Conservation (phyloP, 139 green algal genomes). For the Auxenochlorella pyrenoidosa region DNA sequence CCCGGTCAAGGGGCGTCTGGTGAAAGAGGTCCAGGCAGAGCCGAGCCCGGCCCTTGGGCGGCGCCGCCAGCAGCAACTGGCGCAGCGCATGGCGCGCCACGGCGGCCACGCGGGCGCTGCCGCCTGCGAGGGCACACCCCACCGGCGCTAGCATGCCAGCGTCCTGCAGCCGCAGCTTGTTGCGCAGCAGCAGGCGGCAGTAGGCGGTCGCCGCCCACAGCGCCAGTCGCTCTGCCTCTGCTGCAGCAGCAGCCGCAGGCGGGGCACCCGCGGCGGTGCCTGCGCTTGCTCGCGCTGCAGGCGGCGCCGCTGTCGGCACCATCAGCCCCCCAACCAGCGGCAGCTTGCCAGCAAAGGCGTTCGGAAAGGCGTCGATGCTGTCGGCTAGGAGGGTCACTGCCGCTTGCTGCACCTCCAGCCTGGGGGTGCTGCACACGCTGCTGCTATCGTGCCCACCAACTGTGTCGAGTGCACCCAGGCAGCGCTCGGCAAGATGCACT, state of each 20-base stretch:
- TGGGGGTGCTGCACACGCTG: neutral
- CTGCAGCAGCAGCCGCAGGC: neutral
- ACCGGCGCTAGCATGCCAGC: conserved; percentile 16
- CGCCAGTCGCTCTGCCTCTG: neutral
- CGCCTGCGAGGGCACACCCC: neutral
- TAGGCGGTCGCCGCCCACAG: neutral
- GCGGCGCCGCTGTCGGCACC: neutral
- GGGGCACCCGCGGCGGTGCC: too few species aligned
- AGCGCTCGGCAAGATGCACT: neutral
- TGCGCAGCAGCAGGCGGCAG: conserved; percentile 22
- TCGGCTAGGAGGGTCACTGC: conserved; percentile 7
- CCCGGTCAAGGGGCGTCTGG: neutral
- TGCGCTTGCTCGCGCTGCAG: neutral
- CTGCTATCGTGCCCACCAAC: too few species aligned
- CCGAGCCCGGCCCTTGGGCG: conserved; percentile 12
- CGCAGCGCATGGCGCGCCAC: neutral
- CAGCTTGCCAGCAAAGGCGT: neutral
- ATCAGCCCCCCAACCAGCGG: conserved; percentile 18
- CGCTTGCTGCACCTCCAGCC: neutral
- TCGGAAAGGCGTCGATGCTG: conserved; percentile 20
- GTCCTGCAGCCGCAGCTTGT: conserved; percentile 37
- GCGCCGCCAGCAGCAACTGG: conserved; percentile 8
- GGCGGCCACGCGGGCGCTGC: neutral
- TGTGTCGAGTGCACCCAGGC: neutral
- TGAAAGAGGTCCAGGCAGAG: conserved; percentile 31